Percentiles rank a stretch among this genome's conserved stretches.
Conservation (phyloP, 192 early-diverging fungal genomes). For the Coemansia sp. region DNA sequence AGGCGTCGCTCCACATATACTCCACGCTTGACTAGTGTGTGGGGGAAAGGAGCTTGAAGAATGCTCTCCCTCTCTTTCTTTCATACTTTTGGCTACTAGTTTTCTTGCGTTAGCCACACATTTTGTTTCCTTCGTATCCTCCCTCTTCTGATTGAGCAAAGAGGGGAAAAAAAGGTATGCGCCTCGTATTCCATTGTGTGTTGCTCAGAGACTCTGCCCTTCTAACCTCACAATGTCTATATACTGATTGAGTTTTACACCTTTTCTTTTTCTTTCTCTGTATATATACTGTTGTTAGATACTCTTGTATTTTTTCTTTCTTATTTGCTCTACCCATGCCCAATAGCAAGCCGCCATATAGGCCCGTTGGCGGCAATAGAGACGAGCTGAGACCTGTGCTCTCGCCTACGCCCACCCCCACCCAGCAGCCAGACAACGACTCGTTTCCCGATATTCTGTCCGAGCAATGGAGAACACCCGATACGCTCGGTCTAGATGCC, state of each 20-base stretch:
- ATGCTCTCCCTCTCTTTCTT: too few relatives aligned
- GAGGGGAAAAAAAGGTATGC: too few relatives aligned
- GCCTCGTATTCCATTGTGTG: too few relatives aligned
- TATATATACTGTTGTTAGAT: not conserved
- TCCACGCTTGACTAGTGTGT: too few relatives aligned
- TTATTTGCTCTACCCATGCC: not conserved
- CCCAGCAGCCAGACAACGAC: not conserved
- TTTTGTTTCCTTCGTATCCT: too few relatives aligned
- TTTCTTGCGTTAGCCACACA: too few relatives aligned
- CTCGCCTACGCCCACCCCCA: not conserved
- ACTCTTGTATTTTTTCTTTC: not conserved
- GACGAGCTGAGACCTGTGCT: not conserved
- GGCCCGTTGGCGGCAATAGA: not conserved
- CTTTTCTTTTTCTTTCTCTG: constrained; percentile 3
- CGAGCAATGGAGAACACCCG: constrained; percentile 4
- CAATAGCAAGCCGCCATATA: not conserved
- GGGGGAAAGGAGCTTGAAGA: too few relatives aligned
- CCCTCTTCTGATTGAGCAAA: too few relatives aligned
- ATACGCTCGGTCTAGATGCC: not conserved
- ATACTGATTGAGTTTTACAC: not conserved
- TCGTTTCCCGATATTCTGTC: constrained; percentile 8
- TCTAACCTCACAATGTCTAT: not conserved
- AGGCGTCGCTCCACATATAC: too few relatives aligned
- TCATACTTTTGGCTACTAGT: too few relatives aligned
- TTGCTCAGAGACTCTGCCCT: not conserved